Evolutionary conservation across 257 asterid genomes (phyloP), one percentile per base, ranked within the genome.

Genomic region (Mitragyna speciosa): DNA sequence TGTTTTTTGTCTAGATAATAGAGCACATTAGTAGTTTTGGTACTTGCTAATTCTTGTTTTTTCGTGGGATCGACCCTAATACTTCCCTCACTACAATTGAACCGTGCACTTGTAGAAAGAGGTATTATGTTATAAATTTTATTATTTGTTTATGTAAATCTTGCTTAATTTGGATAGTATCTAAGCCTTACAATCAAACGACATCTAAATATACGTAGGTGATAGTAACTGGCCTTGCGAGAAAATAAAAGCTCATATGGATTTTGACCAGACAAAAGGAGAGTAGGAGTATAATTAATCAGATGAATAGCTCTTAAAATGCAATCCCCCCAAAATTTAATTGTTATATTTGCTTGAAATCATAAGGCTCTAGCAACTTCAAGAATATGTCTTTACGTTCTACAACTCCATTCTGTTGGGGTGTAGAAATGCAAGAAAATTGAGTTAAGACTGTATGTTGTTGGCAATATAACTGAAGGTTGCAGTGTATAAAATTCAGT

Each of bases 391-490:
- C 41, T 15, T 47, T 73, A 16, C 64, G 43, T 4, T 78, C 65
- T 20, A 59, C 72, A 6, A 54, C 33, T 10, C 77, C 49, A 79
- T 70, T 71, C 43, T 70, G 31, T 59, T 58, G n/a, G 11, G 65
- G 77, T 26, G 72, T 79, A 12, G 39, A n/a, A 51, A n/a, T 33
- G 71, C 48, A 79, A 70, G 64, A 76, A 10, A 30, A 63, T 17
- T 64, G 14, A 16, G 26, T 63, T 3, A 64, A 0, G 19, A 61
- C 39, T 31, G 19, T 36, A 9, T 76, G 14, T n/a, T 76, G 3
- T 28, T 4, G 59, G 20, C 24, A 76, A 26, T 15, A 39, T 24
- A 12, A 19, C 39, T 61, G 26, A 15, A 63, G 39, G 39, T 2
- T 15, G 30, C 4, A 56, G n/a, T 75, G 24, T 22, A 26, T 36